These are phyloP conservation scores for Lagerstroemia speciosa DNA, from an alignment of 345 rosid species.

Conservation along the genomic window DNA sequence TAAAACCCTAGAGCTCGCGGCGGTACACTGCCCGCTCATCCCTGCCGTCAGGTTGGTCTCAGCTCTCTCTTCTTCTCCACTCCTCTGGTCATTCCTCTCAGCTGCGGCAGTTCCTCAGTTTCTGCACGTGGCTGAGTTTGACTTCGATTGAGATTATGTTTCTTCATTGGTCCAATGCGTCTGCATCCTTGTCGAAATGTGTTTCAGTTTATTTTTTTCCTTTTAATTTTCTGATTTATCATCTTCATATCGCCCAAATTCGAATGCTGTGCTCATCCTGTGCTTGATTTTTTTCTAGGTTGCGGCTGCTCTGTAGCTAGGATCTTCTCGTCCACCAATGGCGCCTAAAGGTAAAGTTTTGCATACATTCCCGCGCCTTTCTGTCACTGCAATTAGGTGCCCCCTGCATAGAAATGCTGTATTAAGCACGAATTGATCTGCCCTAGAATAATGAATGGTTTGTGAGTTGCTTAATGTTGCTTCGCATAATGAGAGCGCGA, in stretches of 20 bases:
- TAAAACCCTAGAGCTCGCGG: background rate
- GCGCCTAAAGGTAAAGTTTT: conserved; percentile 30
- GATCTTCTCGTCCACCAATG: conserved; percentile 16
- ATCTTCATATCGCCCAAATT: too few species aligned
- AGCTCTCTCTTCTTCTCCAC: too few species aligned
- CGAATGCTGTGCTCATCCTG: background rate
- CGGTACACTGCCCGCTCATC: background rate
- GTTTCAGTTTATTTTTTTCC: background rate
- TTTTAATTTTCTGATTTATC: too few species aligned
- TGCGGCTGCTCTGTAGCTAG: background rate
- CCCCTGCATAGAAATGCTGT: background rate
- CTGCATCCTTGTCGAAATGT: background rate
- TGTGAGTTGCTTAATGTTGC: background rate
- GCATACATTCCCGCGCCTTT: background rate
- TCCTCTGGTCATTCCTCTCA: too few species aligned
- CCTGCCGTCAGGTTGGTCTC: background rate
- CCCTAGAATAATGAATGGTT: background rate
- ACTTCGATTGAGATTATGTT: background rate
- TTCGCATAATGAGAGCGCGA: background rate
- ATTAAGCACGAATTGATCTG: background rate
- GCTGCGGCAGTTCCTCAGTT: background rate
- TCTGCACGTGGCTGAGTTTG: background rate
- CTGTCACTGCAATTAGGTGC: background rate
- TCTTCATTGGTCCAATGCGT: background rate
- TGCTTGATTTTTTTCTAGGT: background rate